Evolutionary conservation across 768 basidiomycete species (phyloP).

Genomic region (Suillus weaverae): DNA sequence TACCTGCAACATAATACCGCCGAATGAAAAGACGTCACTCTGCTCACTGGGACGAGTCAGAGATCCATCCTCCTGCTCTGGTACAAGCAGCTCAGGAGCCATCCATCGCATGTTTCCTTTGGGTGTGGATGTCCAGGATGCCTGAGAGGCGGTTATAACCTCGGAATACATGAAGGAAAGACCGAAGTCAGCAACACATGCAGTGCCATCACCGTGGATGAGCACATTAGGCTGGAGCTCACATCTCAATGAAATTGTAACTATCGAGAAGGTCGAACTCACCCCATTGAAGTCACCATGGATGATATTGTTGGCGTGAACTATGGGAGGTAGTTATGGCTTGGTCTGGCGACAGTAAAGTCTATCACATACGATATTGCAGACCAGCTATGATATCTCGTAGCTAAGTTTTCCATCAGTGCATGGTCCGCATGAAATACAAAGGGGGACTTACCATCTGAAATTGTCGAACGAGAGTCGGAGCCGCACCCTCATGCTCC

Average conservation of each 20-base stretch:
- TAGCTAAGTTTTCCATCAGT: not conserved
- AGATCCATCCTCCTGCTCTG: not conserved
- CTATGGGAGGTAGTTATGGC: not conserved
- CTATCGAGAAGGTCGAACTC: not conserved
- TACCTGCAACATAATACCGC: not conserved
- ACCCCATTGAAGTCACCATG: not conserved
- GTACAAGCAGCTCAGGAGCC: not conserved
- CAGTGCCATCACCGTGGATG: not conserved
- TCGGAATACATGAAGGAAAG: not conserved
- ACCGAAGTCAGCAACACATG: not conserved
- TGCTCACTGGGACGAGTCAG: not conserved
- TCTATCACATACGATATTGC: not conserved
- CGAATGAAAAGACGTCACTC: not conserved
- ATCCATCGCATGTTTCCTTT: not conserved
- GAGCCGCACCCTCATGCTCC: conserved; percentile 8
- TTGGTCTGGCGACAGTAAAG: no score
- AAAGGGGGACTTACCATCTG: not conserved
- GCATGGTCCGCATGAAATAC: not conserved
- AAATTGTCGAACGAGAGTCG: conserved; percentile 8
- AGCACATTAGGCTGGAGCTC: not conserved
- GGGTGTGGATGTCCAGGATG: not conserved
- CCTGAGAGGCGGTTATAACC: not conserved
- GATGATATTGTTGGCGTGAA: not conserved
- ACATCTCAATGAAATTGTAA: not conserved
- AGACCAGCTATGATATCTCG: not conserved